Evolutionary conservation across 139 green algal species (phyloP).

Genomic region (Diplosphaera chodatii): DNA sequence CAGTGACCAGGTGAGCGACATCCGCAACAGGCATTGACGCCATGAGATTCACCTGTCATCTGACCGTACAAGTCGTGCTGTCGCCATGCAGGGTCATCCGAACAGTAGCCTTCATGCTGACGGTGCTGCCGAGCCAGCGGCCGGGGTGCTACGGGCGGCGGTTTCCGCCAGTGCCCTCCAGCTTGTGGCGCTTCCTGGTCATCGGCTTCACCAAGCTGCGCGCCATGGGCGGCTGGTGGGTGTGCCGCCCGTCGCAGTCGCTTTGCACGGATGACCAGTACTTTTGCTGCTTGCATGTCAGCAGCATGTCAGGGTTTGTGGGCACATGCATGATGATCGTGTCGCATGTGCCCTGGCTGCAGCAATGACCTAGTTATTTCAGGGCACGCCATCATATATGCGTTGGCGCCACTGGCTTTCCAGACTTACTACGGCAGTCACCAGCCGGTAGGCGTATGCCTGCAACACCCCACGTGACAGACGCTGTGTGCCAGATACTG

Average conservation of each 20-base stretch:
- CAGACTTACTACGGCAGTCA: constrained; percentile 40
- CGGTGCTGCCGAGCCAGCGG: constrained; percentile 68
- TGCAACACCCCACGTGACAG: no score
- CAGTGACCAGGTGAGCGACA: constrained; percentile 12
- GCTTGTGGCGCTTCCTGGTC: constrained; percentile 34
- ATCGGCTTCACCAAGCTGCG: constrained; percentile 49
- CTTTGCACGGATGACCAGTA: no score
- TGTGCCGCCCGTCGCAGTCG: not conserved
- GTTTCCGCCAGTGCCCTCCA: constrained; percentile 58
- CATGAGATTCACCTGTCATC: no score
- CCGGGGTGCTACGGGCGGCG: constrained; percentile 56
- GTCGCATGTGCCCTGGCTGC: constrained; percentile 19
- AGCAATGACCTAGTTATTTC: constrained; percentile 76
- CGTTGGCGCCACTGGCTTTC: constrained; percentile 46
- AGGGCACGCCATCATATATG: constrained; percentile 66
- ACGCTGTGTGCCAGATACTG: no score
- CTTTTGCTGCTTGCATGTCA: not conserved
- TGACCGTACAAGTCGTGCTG: constrained; percentile 6
- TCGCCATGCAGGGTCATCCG: constrained; percentile 39
- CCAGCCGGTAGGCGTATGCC: no score
- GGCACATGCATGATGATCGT: no score
- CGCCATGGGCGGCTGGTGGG: constrained; percentile 38
- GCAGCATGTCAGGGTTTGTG: no score
- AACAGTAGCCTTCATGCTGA: constrained; percentile 68
- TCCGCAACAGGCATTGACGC: not conserved